phyloP scores from a whole-genome alignment of 2,329 filamentous ascomycete genomes.

The Fusarium foetens region DNA sequence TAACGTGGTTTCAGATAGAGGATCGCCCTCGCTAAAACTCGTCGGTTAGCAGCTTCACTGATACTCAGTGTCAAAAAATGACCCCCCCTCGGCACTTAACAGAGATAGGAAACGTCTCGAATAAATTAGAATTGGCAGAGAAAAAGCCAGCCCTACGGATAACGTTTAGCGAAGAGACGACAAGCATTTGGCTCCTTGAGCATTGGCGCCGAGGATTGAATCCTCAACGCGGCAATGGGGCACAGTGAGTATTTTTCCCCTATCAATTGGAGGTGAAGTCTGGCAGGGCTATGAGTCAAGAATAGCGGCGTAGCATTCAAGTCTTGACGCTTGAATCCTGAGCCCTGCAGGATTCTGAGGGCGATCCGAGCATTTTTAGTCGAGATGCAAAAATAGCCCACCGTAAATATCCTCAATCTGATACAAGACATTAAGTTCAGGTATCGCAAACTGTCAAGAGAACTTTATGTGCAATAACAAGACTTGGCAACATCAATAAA shows the following conservation, averaged over 20 bases:
- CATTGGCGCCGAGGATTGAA: constrained; percentile 1
- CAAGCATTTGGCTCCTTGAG: neutral
- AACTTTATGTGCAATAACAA: neutral
- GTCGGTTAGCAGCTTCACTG: constrained; percentile 15
- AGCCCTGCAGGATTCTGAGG: neutral
- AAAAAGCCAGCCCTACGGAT: constrained; percentile 18
- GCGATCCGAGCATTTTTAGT: neutral
- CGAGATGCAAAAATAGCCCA: neutral
- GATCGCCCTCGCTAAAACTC: constrained; percentile 23
- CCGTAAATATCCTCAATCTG: neutral
- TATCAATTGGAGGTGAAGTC: neutral
- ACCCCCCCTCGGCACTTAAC: constrained; percentile 24
- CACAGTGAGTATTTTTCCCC: constrained; percentile 1
- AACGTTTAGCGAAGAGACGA: neutral
- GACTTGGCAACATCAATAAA: neutral
- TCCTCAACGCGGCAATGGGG: constrained; percentile 22
- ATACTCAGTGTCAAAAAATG: constrained; percentile 1
- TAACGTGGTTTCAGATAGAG: constrained; percentile 35
- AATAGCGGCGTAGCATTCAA: neutral
- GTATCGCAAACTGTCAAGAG: neutral
- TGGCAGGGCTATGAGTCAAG: constrained; percentile 5
- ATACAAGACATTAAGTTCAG: neutral
- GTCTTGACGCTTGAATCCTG: neutral
- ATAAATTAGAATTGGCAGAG: constrained; percentile 1
- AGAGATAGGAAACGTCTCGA: neutral